phyloP scores from a whole-genome alignment of 257 asterid species.

The Vinca minor region DNA sequence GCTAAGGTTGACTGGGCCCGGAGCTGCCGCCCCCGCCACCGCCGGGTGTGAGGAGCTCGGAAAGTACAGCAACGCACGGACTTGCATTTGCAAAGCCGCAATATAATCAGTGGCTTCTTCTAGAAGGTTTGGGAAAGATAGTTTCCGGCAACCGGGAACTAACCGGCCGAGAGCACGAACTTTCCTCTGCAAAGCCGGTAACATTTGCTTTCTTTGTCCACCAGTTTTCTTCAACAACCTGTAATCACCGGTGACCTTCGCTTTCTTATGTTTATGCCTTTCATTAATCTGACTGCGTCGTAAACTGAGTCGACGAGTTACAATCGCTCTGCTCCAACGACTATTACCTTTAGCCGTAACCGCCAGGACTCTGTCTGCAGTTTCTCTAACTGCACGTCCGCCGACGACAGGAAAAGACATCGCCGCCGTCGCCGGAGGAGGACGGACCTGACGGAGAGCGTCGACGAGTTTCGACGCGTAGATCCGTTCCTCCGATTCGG shows the following conservation, averaged over 20 bases:
- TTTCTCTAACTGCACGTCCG: slow-evolving; percentile 47
- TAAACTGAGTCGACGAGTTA: slow-evolving; percentile 52
- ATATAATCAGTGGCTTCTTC: slow-evolving; percentile 81
- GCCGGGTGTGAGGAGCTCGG: slow-evolving; percentile 45
- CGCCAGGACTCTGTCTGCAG: slow-evolving; percentile 74
- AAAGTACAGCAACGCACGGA: slow-evolving; percentile 64
- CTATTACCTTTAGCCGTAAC: slow-evolving; percentile 56
- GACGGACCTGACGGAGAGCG: slow-evolving; percentile 54
- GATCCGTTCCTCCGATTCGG: slow-evolving; percentile 46
- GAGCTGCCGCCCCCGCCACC: slow-evolving; percentile 27
- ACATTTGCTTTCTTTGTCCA: slow-evolving; percentile 26
- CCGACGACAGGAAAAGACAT: slow-evolving; percentile 23
- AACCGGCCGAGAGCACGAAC: slow-evolving; percentile 54
- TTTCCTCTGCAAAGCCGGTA: slow-evolving; percentile 48
- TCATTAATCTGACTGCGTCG: slow-evolving; percentile 49
- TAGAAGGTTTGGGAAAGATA: slow-evolving; percentile 67
- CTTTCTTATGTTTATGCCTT: slow-evolving; percentile 31
- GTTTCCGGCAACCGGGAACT: slow-evolving; percentile 84
- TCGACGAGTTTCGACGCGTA: slow-evolving; percentile 63
- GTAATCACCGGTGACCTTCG: slow-evolving; percentile 15
- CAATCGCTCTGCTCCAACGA: slow-evolving; percentile 83
- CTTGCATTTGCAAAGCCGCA: slow-evolving; percentile 88
- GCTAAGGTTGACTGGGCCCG: slow-evolving; percentile 24
- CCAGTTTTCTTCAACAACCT: slow-evolving; percentile 33
- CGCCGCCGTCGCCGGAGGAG: no score